Evolutionary conservation across 257 asterid species (phyloP), one percentile per base, ranked within the genome.

Genomic region (Coffea canephora): DNA sequence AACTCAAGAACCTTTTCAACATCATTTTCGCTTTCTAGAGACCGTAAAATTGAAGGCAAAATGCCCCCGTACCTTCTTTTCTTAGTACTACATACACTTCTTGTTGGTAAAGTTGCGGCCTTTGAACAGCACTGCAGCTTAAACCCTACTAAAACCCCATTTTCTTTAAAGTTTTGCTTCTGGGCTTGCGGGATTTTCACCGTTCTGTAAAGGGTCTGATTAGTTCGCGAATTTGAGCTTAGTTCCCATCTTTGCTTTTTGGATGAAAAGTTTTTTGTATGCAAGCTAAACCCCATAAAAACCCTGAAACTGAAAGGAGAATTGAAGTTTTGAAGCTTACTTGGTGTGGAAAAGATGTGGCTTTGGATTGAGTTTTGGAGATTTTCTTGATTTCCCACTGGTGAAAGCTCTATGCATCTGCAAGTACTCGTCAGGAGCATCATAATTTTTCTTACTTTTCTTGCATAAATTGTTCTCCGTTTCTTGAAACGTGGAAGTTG

Each of bases 41-140:
- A 87, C 78, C 84, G 87, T 74, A 95, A 85, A 82, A 95, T 74
- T 2, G 89, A 86, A 13, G 98, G 95, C 87, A 95, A 81, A 69
- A 86, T 78, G 67, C 97, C 98, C 23, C 95, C 97, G 78, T 89
- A 91, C 18, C 84, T 89, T 75, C 83, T 89, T 69, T 74, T 89
- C 69, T 83, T 90, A 76, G 86, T 91, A 75, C 85, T 86, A 78
- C 71, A 83, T 67, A 46, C 75, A 77, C 78, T 86, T 82, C 82
- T 89, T 16, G 79, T 74, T 55, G 88, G 82, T 68, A 88, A 84
- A 86, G 88, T 50, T 71, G 50, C 79, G 69, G 77, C 78, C 88
- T 90, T 90, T 80, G 92, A 86, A 73, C 66, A 75, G 57, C 89
- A 78, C 71, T 67, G 90, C 46, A 81, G 82, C 90, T 86, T 94